Base-by-base conservation (phyloP, 2,329 filamentous ascomycete species). In the Mycosphaerella arachidis region DNA sequence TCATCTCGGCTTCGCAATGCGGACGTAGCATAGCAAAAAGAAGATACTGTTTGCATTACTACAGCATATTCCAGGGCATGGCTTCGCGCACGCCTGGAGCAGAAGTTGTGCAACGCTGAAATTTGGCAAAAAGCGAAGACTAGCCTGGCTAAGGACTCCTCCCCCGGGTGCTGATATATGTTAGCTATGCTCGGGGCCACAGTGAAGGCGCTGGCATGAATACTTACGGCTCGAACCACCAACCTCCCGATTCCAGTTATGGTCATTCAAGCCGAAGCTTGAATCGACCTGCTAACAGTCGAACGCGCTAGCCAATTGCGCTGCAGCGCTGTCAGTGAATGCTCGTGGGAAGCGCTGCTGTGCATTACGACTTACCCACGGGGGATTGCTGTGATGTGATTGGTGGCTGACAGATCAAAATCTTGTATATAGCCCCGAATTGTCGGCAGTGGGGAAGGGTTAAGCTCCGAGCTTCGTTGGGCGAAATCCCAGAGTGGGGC, bases 231-330 rank as follows among this genome's bases (percentile, higher is more conserved):
- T 35, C 40, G 40, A 43, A 43, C 58, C 55, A 58, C 58, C 55
- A 61, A 51, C 58, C 58, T 61, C 48, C 58, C 58, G 58, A 43
- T 60, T 16, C 35, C 46, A 40, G 35, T 57, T 35, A 29, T 18
- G 24, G 24, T 24, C 3, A 2, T 24, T n/a, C n/a, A 20, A 20
- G 33, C 16, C 27, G 6, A 16, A 30, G 31, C 31, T 27, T n/a
- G n/a, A n/a, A 24, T 1, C 1, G 24, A 24, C 24, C 24, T 24
- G 37, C 30, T 61, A 61, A 61, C 58, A 61, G 58, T 43, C 58
- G 58, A 61, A 61, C 58, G 58, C 58, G 58, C 58, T 61, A 61
- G 58, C 58, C 58, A 61, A 61, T 61, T 61, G 58, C 58, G 58
- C 58, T 43, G 40, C 4, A 13, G 3, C 1, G 18, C 16, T 43